Percentiles rank a stretch among this genome's conserved stretches.
phyloP scores from a whole-genome alignment of 148 eudicot genomes.

The Rhododendron mucronatum region DNA sequence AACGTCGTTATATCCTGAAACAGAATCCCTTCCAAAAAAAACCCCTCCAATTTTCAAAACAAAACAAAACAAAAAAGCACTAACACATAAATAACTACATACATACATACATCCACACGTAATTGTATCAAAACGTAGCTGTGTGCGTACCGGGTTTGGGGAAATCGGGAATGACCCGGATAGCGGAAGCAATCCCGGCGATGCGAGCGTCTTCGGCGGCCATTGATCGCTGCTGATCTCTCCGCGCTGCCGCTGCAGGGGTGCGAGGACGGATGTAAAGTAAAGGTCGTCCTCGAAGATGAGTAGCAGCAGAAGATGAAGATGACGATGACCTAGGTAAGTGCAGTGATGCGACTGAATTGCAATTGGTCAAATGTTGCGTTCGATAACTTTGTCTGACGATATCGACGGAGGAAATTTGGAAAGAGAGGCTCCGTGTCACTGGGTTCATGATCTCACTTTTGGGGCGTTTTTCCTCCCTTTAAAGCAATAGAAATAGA shows the following conservation, averaged over 20 bases:
- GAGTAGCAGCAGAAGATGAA: background rate
- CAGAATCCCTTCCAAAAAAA: slow-evolving; percentile 45
- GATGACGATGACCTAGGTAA: slow-evolving; percentile 2
- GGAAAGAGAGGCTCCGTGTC: background rate
- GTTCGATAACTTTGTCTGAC: slow-evolving; percentile 2
- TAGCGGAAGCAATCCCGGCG: slow-evolving; percentile 51
- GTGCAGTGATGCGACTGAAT: slow-evolving; percentile 8
- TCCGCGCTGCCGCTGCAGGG: background rate
- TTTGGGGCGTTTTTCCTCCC: no score
- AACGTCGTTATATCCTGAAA: slow-evolving; percentile 97
- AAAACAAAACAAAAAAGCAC: background rate
- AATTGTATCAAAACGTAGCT: background rate
- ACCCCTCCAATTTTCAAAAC: background rate
- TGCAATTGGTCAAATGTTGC: slow-evolving; percentile 11
- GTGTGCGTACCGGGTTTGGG: slow-evolving; percentile 68
- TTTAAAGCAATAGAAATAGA: no score
- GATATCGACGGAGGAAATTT: slow-evolving; percentile 12
- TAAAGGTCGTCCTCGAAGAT: background rate
- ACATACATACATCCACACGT: background rate
- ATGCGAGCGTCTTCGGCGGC: slow-evolving; percentile 49
- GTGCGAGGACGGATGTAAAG: background rate
- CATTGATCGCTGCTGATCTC: slow-evolving; percentile 7
- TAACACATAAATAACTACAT: background rate
- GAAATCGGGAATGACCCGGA: slow-evolving; percentile 82
- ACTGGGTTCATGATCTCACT: background rate